These are phyloP conservation scores for Russula vinacea DNA, from an alignment of 768 basidiomycete species.

Conservation along the genomic window DNA sequence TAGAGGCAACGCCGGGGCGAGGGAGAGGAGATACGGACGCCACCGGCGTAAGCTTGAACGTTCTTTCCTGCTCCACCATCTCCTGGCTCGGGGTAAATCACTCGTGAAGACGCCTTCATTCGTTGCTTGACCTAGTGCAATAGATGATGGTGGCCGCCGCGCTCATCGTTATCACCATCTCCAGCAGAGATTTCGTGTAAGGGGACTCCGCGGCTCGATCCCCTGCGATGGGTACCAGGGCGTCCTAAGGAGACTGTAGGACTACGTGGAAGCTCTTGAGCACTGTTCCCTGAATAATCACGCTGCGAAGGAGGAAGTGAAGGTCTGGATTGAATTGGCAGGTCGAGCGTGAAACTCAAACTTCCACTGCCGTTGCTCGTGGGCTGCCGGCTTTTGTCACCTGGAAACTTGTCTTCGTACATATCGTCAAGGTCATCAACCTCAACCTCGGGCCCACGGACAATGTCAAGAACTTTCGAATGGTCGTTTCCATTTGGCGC, in stretches of 20 bases:
- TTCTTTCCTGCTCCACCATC: not conserved
- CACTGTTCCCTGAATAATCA: conserved; percentile 27
- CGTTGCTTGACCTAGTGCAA: conserved; percentile 1
- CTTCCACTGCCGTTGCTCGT: conserved; percentile 24
- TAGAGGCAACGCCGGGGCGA: conserved; percentile 1
- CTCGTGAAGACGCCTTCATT: not conserved
- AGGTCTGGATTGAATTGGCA: conserved; percentile 27
- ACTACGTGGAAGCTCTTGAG: conserved; percentile 29
- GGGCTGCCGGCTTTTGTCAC: conserved; percentile 5
- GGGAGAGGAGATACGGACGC: conserved; percentile 3
- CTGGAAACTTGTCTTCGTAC: conserved; percentile 21
- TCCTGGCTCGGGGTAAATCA: conserved; percentile 12
- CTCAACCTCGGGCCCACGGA: conserved; percentile 13
- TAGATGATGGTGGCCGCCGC: conserved; percentile 17
- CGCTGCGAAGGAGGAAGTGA: conserved; percentile 25
- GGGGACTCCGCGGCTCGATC: conserved; percentile 25
- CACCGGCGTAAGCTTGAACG: conserved; percentile 17
- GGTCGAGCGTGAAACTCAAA: conserved; percentile 30
- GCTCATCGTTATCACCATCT: conserved; percentile 13
- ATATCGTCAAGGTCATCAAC: conserved; percentile 22
- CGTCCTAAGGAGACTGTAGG: conserved; percentile 28
- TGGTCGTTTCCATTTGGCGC: conserved; percentile 19
- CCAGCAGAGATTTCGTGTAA: conserved; percentile 16
- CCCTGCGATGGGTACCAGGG: conserved; percentile 25
- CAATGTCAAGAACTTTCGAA: conserved; percentile 30